Conservation (phyloP, 2,329 filamentous ascomycete species). For the Neurospora sp. region DNA sequence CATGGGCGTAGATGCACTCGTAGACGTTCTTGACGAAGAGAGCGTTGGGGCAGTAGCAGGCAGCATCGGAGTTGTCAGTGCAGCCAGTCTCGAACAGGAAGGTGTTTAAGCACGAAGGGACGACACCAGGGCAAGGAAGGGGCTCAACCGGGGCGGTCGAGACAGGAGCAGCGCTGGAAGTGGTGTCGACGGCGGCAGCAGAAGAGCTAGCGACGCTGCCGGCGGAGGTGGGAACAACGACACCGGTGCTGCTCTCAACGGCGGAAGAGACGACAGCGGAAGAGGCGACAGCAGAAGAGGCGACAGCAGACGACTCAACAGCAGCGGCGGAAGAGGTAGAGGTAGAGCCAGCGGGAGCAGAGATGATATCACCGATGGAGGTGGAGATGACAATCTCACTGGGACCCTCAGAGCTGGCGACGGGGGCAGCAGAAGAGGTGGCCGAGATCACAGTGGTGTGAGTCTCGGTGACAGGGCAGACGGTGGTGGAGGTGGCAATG, state of each 20-base stretch:
- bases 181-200: conserved; percentile 24
- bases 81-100: conserved; percentile 70
- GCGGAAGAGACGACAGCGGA: conserved; percentile 11
- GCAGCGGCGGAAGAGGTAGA: conserved; percentile 9
- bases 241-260: conserved; percentile 8
- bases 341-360: conserved; percentile 1
- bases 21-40: conserved; percentile 72
- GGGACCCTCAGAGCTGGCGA: conserved; percentile 9
- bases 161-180: conserved; percentile 10
- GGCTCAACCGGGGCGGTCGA: conserved; percentile 28
- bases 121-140: conserved; percentile 55
- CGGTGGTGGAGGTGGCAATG: conserved; percentile 46
- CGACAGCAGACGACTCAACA: conserved; percentile 8
- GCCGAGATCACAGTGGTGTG: conserved; percentile 25
- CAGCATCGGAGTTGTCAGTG: conserved; percentile 69
- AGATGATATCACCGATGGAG: background rate
- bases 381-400: background rate
- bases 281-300: conserved; percentile 11
- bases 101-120: conserved; percentile 86
- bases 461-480: conserved; percentile 52
- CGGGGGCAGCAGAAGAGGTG: conserved; percentile 5
- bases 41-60: conserved; percentile 78
- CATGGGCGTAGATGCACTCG: conserved; percentile 70
- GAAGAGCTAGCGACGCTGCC: conserved; percentile 27
- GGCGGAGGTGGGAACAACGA: conserved; percentile 26